Conservation (phyloP, 129 eudicot species). For the Tagetes patula region DNA sequence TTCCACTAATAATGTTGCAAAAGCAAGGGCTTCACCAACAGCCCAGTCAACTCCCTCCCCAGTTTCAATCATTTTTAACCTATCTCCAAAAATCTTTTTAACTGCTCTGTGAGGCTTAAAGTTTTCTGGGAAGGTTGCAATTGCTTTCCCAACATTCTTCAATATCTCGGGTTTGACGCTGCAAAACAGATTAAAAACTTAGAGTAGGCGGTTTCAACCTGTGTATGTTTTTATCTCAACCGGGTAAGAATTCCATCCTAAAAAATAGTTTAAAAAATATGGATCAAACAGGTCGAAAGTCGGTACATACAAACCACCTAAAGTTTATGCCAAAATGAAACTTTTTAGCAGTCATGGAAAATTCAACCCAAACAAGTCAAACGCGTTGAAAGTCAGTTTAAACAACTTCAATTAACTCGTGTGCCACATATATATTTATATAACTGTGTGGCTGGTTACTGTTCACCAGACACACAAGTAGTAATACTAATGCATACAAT, state of each 20-base stretch:
- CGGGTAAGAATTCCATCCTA: background rate
- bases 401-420: too few relatives aligned
- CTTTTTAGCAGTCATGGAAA: background rate
- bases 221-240: background rate
- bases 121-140: slow-evolving; percentile 69
- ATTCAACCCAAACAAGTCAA: background rate
- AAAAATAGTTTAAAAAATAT: background rate
- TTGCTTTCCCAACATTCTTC: slow-evolving; percentile 81
- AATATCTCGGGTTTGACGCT: slow-evolving; percentile 90
- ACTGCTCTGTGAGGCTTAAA: slow-evolving; percentile 94
- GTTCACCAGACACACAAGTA: background rate
- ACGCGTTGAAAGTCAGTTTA: background rate
- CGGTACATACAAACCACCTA: background rate
- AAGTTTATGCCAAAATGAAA: background rate
- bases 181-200: slow-evolving; percentile 24
- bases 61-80: slow-evolving; percentile 48
- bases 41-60: slow-evolving; percentile 96
- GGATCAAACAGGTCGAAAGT: background rate
- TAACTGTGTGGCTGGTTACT: too few relatives aligned
- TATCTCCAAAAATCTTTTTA: slow-evolving; percentile 75
- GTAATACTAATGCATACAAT: background rate
- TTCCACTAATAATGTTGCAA: slow-evolving; percentile 86
- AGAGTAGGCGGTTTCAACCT: background rate
- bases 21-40: slow-evolving; percentile 94
- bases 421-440: too few relatives aligned